phyloP scores from a whole-genome alignment of 805 yeast genomes.

The Lachancea lanzarotensis region DNA sequence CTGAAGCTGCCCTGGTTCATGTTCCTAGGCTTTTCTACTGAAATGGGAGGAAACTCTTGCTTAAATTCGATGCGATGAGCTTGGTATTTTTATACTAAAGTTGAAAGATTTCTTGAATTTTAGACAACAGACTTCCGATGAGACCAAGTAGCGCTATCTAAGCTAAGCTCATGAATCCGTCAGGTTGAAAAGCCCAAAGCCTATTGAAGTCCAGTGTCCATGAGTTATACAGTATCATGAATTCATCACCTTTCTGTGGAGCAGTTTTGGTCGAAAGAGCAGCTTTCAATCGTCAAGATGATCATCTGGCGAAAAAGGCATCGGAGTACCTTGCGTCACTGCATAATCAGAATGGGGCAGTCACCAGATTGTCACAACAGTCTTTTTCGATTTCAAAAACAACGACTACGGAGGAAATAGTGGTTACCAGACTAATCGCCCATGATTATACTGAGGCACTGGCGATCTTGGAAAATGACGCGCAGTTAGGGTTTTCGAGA shows the following conservation, averaged over 20 bases:
- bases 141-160: neutral
- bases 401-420: neutral
- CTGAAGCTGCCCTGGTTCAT: neutral
- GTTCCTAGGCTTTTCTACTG: neutral
- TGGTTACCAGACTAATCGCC: slow-evolving; percentile 11
- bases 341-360: neutral
- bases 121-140: neutral
- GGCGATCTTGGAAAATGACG: slow-evolving; percentile 12
- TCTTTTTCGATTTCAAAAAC: no score
- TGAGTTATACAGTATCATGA: neutral
- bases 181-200: neutral
- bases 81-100: neutral
- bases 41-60: neutral
- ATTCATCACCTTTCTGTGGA: slow-evolving; percentile 2
- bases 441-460: slow-evolving; percentile 24
- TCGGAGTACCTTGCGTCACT: neutral
- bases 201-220: neutral
- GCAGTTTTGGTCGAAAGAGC: slow-evolving; percentile 7
- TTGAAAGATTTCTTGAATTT: neutral
- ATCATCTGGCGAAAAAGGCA: neutral
- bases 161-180: neutral
- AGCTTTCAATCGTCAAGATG: slow-evolving; percentile 2
- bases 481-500: slow-evolving; percentile 8
- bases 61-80: slow-evolving; percentile 4
- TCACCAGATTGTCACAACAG: neutral